Evolutionary conservation across 2,329 filamentous ascomycete species (phyloP).

Genomic region (Teratosphaeria zuluensis): DNA sequence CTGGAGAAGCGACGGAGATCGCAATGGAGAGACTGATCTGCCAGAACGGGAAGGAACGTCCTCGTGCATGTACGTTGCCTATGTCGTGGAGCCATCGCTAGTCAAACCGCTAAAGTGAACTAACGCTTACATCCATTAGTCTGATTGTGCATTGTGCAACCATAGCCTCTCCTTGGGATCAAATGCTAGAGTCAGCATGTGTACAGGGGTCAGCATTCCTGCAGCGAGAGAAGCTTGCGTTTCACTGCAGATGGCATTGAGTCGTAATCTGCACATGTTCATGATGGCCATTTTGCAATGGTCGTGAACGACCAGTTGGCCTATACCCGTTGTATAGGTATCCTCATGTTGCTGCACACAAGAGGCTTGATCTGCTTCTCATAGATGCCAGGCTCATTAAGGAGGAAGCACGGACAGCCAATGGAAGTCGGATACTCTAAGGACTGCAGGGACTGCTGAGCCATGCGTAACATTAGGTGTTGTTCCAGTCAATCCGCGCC

Average conservation of each 20-base stretch:
- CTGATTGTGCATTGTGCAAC: background rate
- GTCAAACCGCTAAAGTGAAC: background rate
- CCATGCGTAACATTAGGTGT: background rate
- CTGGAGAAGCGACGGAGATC: background rate
- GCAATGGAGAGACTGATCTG: background rate
- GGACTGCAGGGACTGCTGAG: background rate
- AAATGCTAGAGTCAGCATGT: background rate
- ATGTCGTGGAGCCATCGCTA: background rate
- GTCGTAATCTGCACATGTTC: background rate
- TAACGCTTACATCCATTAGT: background rate
- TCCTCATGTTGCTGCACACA: background rate
- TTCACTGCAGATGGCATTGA: background rate
- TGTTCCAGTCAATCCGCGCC: background rate
- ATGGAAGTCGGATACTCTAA: background rate
- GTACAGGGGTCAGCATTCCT: background rate
- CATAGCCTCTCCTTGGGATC: background rate
- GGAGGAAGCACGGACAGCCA: background rate
- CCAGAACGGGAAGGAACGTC: background rate
- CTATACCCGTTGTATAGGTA: background rate
- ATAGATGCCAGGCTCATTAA: background rate
- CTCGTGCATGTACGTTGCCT: background rate
- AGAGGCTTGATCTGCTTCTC: background rate
- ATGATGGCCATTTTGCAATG: background rate
- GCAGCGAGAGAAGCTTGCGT: background rate
- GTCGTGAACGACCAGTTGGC: too few species aligned